A percentile compares a stretch with the other conserved stretches of the same genome.
Conservation (phyloP, 108 stramenopile species). For the Nitzschia sp. region DNA sequence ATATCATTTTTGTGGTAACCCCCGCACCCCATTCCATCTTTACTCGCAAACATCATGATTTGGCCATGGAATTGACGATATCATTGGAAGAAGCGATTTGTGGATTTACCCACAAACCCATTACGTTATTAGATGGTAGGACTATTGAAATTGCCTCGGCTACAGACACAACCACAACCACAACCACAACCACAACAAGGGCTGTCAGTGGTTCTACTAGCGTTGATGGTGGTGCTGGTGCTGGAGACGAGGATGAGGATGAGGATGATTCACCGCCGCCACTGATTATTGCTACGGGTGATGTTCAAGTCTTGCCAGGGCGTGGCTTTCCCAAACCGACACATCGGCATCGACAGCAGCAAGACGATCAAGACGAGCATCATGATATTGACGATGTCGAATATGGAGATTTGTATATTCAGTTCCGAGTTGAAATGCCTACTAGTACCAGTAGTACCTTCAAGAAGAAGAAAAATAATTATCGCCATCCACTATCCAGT, state of each 20-base stretch:
- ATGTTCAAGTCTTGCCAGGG: conserved; percentile 83
- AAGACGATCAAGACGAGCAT: too few relatives aligned
- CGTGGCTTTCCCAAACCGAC: conserved; percentile 73
- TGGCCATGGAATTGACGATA: conserved; percentile 74
- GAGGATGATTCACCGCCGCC: conserved; percentile 18
- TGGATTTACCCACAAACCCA: conserved; percentile 42
- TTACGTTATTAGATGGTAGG: conserved; percentile 62
- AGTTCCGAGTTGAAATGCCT: conserved; percentile 78
- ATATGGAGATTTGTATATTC: conserved; percentile 83
- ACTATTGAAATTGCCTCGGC: conserved; percentile 41
- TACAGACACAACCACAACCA: too few relatives aligned
- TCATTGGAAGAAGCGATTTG: conserved; percentile 61
- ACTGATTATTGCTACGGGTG: conserved; percentile 5
- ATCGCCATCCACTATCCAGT: conserved; percentile 27
- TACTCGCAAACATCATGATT: conserved; percentile 72
- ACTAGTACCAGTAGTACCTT: neutral
- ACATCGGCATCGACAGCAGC: conserved; percentile 6
- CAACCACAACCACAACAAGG: too few relatives aligned
- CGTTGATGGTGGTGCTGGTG: neutral
- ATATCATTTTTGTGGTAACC: conserved; percentile 67
- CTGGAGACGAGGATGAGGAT: neutral
- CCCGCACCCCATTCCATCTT: conserved; percentile 57
- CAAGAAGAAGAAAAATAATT: neutral
- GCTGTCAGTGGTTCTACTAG: too few relatives aligned
- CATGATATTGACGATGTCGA: conserved; percentile 15